Evolutionary conservation across 495 filamentous ascomycete genomes (phyloP), one percentile per base, ranked within the genome.

Genomic region (Parmelia sp.): DNA sequence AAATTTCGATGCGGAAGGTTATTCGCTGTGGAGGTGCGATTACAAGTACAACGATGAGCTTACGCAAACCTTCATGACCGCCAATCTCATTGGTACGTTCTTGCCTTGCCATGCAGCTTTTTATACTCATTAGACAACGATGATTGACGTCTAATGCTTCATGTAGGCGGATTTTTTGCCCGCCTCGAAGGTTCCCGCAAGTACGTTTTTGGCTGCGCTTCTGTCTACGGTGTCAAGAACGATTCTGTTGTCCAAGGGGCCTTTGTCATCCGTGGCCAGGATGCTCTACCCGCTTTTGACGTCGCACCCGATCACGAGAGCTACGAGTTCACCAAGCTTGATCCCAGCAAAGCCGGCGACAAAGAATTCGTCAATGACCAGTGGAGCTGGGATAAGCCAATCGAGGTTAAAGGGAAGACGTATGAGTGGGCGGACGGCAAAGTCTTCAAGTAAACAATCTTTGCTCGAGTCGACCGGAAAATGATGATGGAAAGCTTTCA

Each of bases 11-110:
- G 83, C 92, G 72, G 88, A 90, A 62, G 95, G 97, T 79, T 97
- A 94, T 84, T 95, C 91, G 44, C 77, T 99, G 71, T 99, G 91
- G 91, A 84, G 81, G 73, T 81, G 89, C 65, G 86, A 89, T 76
- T 99, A 96, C 86, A 96, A 96, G 83, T 97, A 97, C 84, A 93
- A 96, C 79, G 86, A 96, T 60, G 94, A 98, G 85, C 86, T 98
- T 70, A 96, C 91, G 71, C 80, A 91, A 73, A 89, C 89, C 74
- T 98, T 98, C 88, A 98, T 98, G 94, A 88, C 90, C 66, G 90
- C 86, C 81, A 98, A 98, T 84, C 80, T 97, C 74, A 93, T 98
- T 74, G 85, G 85, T 83, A 72, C 68, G 79, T 31, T 59, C n/a
- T 7, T 55, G 51, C 12, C 14, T 31, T 25, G 29, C 60, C 40